A percentile compares a stretch with the other conserved stretches of the same genome.
phyloP scores from a whole-genome alignment of 495 filamentous ascomycete genomes.

The Penicilliopsis zonata region DNA sequence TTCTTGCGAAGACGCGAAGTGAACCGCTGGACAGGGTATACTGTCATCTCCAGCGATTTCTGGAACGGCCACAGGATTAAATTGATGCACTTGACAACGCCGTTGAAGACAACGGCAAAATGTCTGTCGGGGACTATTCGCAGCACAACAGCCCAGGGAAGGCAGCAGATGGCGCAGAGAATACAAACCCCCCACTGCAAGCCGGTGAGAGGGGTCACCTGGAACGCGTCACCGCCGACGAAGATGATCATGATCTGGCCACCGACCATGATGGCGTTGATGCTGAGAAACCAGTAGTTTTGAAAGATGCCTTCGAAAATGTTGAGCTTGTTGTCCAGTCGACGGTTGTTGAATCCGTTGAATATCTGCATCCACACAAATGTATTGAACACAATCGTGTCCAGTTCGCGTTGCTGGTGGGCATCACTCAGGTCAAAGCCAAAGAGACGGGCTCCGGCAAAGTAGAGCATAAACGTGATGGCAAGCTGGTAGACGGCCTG shows the following conservation, averaged over 20 bases:
- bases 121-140: conserved; percentile 53
- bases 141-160: conserved; percentile 61
- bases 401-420: conserved; percentile 35
- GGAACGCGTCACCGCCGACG: conserved; percentile 62
- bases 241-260: conserved; percentile 74
- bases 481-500: conserved; percentile 74
- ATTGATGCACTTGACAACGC: conserved; percentile 10
- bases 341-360: conserved; percentile 89
- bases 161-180: conserved; percentile 55
- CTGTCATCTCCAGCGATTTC: conserved; percentile 8
- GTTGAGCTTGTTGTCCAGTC: conserved; percentile 80
- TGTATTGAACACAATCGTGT: conserved; percentile 80
- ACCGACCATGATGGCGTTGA: conserved; percentile 68
- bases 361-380: conserved; percentile 98
- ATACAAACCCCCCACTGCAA: conserved; percentile 70
- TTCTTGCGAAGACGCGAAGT: conserved; percentile 6
- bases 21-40: conserved; percentile 14
- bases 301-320: conserved; percentile 70
- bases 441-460: conserved; percentile 51
- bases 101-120: conserved; percentile 31
- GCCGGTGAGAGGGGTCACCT: conserved; percentile 52
- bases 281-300: conserved; percentile 76
- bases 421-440: conserved; percentile 30
- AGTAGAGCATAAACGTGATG: conserved; percentile 70
- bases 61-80: conserved; percentile 19